Percentiles rank a stretch among this genome's conserved stretches.
phyloP scores from a whole-genome alignment of 2,329 filamentous ascomycete species.

The Aplosporella prunicola region DNA sequence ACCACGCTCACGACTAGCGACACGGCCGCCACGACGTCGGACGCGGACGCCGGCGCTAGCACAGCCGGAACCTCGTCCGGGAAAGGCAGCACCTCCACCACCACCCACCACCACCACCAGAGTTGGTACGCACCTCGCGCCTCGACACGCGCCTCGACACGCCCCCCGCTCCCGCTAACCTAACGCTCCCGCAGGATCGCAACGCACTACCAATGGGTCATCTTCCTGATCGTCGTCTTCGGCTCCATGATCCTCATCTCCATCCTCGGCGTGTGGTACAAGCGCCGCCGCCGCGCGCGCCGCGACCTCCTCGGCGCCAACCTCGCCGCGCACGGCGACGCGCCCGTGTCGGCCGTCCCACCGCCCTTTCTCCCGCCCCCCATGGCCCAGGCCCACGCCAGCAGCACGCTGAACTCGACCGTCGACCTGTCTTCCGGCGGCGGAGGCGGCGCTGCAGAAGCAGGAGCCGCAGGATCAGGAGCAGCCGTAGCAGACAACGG shows the following conservation, averaged over 20 bases:
- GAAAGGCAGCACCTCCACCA: neutral
- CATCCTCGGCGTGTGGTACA: slow-evolving; percentile 54
- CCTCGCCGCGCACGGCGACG: slow-evolving; percentile 2
- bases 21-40: too few relatives aligned
- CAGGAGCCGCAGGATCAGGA: neutral
- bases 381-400: slow-evolving; percentile 2
- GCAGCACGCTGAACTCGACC: slow-evolving; percentile 1
- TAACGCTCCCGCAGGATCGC: slow-evolving; percentile 50
- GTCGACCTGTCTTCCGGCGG: slow-evolving; percentile 2
- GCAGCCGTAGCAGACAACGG: neutral
- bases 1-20: neutral
- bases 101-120: neutral
- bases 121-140: neutral
- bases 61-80: too few relatives aligned
- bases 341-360: slow-evolving; percentile 1
- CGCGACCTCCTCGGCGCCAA: slow-evolving; percentile 41
- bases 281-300: slow-evolving; percentile 63
- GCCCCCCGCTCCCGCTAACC: neutral
- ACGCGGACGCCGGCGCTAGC: too few relatives aligned
- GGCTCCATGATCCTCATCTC: slow-evolving; percentile 56
- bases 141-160: slow-evolving; percentile 1
- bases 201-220: slow-evolving; percentile 68
- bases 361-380: slow-evolving; percentile 5
- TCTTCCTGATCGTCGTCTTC: slow-evolving; percentile 68
- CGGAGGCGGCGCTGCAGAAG: neutral